Evolutionary conservation across 2,329 filamentous ascomycete species (phyloP), one percentile per base, ranked within the genome.

Genomic region (Aureobasidium mangrovei): DNA sequence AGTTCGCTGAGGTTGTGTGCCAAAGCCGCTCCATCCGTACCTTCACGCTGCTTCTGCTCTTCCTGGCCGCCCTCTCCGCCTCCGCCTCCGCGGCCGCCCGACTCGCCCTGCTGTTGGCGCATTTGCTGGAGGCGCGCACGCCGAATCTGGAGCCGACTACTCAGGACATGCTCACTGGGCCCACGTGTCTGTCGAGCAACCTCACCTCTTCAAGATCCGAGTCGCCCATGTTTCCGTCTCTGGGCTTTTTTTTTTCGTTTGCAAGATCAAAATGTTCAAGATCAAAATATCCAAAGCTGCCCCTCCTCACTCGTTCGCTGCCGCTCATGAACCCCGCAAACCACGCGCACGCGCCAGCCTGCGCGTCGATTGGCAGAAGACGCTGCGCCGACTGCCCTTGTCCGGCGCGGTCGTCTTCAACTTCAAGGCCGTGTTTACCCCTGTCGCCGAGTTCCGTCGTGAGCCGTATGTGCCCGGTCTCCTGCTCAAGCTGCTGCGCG

Each of bases 61-160:
- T 87, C 73, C 55, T 74, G 70, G 47, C 70, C 72, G 52, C 69
- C 70, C 51, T 70, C 68, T 52, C 76, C 75, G 62, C 73, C 76
- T 57, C 72, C 71, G 39, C 70, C 70, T 56, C 72, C 72, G 47
- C 74, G 69, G 56, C 73, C 72, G 57, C 74, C 72, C 44, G 72
- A 71, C 52, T 71, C 72, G 26, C 61, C 86, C 77, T 63, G 61
- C 65, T 82, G 77, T 63, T 90, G 80, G 72, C 94, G 93, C 61
- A 97, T 85, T 75, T 98, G 91, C 72, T 91, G 88, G 53, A 96
- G 84, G 59, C 93, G 89, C 65, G 91, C 91, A 71, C 88, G 86
- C 68, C 91, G 80, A 68, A 97, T 96, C 86, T 95, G 65, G 43
- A 42, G 18, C 33, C 27, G 26, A 57, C 48, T 42, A 53, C 44